phyloP scores from a whole-genome alignment of 2,329 filamentous ascomycete genomes.

The Taxawa tesnikishii region DNA sequence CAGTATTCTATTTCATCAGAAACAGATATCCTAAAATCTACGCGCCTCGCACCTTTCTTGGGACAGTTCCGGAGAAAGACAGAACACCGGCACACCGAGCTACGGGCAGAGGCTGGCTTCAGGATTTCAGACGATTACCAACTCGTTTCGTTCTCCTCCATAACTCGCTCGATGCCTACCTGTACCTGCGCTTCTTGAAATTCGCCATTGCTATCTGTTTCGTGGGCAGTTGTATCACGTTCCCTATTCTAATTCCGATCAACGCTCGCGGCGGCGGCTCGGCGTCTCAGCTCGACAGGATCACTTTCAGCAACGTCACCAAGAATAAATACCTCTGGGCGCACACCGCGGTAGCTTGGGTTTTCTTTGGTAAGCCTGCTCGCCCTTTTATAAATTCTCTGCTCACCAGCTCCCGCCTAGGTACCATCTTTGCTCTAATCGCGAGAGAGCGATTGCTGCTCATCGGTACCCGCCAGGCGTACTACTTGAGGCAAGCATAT shows the following conservation, averaged over 20 bases:
- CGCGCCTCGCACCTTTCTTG: too few species aligned
- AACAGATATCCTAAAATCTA: too few species aligned
- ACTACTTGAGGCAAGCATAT: slow-evolving; percentile 30
- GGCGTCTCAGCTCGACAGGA: slow-evolving; percentile 18
- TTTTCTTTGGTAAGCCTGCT: slow-evolving; percentile 28
- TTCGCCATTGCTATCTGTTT: slow-evolving; percentile 29
- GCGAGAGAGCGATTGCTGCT: slow-evolving; percentile 33
- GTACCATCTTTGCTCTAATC: too few species aligned
- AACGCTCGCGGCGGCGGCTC: too few species aligned
- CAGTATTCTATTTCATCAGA: too few species aligned
- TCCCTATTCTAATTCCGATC: slow-evolving; percentile 34
- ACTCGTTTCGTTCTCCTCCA: slow-evolving; percentile 35
- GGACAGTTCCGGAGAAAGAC: too few species aligned
- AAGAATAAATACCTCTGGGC: slow-evolving; percentile 34
- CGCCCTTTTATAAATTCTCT: too few species aligned
- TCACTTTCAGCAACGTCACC: slow-evolving; percentile 26
- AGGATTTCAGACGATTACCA: slow-evolving; percentile 28
- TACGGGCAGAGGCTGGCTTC: slow-evolving; percentile 43
- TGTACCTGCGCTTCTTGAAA: slow-evolving; percentile 36
- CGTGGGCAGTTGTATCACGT: slow-evolving; percentile 29
- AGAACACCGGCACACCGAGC: too few species aligned
- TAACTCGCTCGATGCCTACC: slow-evolving; percentile 35
- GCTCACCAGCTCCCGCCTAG: too few species aligned
- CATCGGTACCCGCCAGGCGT: slow-evolving; percentile 37
- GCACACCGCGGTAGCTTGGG: slow-evolving; percentile 28